These are phyloP conservation scores for Aspergillus nanangensis DNA, from an alignment of 495 filamentous ascomycete genomes.

Conservation along the genomic window DNA sequence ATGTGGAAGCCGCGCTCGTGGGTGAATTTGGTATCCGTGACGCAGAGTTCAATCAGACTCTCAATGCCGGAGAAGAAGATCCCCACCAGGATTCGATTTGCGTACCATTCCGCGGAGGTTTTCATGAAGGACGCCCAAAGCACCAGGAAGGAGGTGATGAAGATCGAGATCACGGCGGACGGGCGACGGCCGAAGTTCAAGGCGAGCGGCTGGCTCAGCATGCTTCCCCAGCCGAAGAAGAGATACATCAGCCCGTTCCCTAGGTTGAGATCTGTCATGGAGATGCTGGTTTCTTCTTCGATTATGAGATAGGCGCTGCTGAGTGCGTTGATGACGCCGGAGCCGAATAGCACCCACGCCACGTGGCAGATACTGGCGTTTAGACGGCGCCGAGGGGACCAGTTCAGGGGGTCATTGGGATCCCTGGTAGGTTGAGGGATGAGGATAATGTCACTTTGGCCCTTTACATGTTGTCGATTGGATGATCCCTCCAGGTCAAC, in stretches of 20 bases:
- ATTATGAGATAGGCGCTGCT: no score
- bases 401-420: no score
- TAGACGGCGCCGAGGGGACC: no score
- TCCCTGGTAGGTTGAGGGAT: no score
- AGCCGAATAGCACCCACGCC: no score
- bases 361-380: no score
- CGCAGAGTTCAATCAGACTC: conserved; percentile 42
- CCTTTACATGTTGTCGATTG: no score
- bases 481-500: no score
- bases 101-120: conserved; percentile 44
- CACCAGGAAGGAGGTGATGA: conserved; percentile 26
- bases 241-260: conserved; percentile 31
- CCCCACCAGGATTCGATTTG: conserved; percentile 46
- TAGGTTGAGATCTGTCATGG: conserved; percentile 18
- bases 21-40: conserved; percentile 49
- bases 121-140: conserved; percentile 44
- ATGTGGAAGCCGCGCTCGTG: conserved; percentile 51
- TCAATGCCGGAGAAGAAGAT: conserved; percentile 51
- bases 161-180: conserved; percentile 22
- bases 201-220: conserved; percentile 31
- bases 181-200: conserved; percentile 29
- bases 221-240: conserved; percentile 30
- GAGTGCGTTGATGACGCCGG: no score
- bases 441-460: no score
- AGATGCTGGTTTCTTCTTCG: conserved; percentile 32